Conservation (phyloP, 2,329 filamentous ascomycete species). For the Elsinoe perseae region DNA sequence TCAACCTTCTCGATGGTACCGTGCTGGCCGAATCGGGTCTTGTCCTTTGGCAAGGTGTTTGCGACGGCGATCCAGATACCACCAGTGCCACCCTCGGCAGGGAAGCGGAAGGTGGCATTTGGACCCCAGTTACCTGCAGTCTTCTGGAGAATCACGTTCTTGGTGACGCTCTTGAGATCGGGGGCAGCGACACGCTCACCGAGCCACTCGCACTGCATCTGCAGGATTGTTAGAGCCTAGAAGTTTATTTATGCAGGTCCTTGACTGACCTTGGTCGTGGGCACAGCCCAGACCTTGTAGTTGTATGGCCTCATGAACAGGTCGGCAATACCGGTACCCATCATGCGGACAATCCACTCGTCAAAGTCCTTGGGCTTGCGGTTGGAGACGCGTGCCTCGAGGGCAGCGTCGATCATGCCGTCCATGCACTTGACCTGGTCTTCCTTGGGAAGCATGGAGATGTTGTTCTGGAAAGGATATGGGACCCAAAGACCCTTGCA, state of each 20-base stretch:
- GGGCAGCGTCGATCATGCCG: slow-evolving; percentile 87
- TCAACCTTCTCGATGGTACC: slow-evolving; percentile 81
- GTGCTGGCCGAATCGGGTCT: slow-evolving; percentile 80
- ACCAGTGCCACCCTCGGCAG: slow-evolving; percentile 87
- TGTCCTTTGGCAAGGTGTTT: slow-evolving; percentile 83
- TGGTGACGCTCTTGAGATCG: slow-evolving; percentile 85
- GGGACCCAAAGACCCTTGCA: slow-evolving; percentile 96
- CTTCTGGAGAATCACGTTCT: slow-evolving; percentile 94
- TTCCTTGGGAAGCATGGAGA: slow-evolving; percentile 94
- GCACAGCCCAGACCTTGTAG: slow-evolving; percentile 99
- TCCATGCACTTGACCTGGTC: slow-evolving; percentile 93
- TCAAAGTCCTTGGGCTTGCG: slow-evolving; percentile 96
- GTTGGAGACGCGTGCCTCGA: slow-evolving; percentile 77
- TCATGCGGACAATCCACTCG: slow-evolving; percentile 94
- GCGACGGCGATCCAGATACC: slow-evolving; percentile 99
- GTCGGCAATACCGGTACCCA: slow-evolving; percentile 81
- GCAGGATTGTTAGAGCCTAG: slow-evolving; percentile 19
- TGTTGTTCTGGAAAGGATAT: slow-evolving; percentile 99
- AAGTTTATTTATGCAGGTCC: not conserved
- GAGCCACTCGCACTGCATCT: slow-evolving; percentile 99
- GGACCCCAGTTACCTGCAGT: slow-evolving; percentile 96
- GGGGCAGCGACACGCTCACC: slow-evolving; percentile 97
- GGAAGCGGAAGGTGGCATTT: slow-evolving; percentile 97
- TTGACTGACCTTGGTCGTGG: slow-evolving; percentile 75
- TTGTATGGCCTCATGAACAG: slow-evolving; percentile 99